Conservation (phyloP, 2,329 filamentous ascomycete species). For the Elsinoe necatrix region DNA sequence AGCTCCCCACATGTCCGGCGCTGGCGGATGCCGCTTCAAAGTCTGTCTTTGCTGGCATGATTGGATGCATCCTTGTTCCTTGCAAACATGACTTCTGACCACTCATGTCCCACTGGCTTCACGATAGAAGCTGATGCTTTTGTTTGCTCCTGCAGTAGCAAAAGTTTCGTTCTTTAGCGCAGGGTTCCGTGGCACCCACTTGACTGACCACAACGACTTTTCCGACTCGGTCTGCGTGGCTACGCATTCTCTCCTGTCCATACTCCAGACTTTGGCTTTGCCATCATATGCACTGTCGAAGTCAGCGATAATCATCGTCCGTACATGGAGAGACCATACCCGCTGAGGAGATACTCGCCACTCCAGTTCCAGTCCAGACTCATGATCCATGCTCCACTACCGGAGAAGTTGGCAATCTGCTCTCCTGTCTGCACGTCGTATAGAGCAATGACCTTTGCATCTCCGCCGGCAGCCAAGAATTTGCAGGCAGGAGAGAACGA, state of each 20-base stretch:
- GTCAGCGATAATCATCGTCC: not conserved
- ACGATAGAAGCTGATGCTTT: constrained; percentile 71
- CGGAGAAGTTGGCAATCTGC: constrained; percentile 75
- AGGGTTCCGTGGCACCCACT: constrained; percentile 66
- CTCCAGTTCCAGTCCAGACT: constrained; percentile 88
- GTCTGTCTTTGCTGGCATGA: not conserved
- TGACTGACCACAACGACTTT: constrained; percentile 72
- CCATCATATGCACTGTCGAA: constrained; percentile 64
- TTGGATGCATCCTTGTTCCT: constrained; percentile 2
- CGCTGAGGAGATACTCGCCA: constrained; percentile 82
- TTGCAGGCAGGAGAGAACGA: constrained; percentile 81
- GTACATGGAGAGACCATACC: constrained; percentile 37
- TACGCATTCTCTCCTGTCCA: constrained; percentile 75
- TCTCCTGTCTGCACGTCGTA: constrained; percentile 91
- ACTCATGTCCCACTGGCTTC: constrained; percentile 64
- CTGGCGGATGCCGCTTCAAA: not conserved
- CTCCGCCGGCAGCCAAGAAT: constrained; percentile 80
- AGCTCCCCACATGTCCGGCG: not conserved
- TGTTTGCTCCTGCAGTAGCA: constrained; percentile 67
- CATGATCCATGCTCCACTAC: constrained; percentile 80
- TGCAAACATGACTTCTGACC: not conserved
- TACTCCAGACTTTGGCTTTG: constrained; percentile 92
- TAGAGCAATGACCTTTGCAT: constrained; percentile 77
- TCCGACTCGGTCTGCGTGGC: constrained; percentile 90
- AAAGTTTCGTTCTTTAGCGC: constrained; percentile 57